These are phyloP conservation scores for Boletus reticuloceps DNA, from an alignment of 768 basidiomycete genomes.

Conservation along the genomic window DNA sequence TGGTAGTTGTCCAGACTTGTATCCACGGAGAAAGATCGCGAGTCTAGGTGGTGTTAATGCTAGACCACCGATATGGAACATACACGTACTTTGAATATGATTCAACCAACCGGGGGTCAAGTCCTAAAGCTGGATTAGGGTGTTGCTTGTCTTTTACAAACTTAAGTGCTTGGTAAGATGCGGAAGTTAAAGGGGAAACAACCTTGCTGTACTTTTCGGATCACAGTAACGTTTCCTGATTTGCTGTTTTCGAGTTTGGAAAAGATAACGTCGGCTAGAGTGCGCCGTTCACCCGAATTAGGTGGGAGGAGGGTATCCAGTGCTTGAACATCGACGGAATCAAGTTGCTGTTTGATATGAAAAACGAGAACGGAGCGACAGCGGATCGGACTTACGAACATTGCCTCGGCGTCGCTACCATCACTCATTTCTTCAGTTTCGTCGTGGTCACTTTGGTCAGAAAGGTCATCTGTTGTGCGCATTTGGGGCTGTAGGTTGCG, in stretches of 20 bases:
- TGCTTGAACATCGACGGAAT: conserved; percentile 83
- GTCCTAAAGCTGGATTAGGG: conserved; percentile 80
- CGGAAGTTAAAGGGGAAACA: neutral
- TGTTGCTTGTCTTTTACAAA: conserved; percentile 43
- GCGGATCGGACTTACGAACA: conserved; percentile 46
- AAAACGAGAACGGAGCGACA: conserved; percentile 2
- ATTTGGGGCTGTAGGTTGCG: conserved; percentile 24
- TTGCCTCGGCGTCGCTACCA: conserved; percentile 50
- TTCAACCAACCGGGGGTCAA: conserved; percentile 91
- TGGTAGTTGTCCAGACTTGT: conserved; percentile 92
- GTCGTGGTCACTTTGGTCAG: conserved; percentile 53
- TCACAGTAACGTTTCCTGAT: conserved; percentile 48
- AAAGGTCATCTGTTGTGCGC: conserved; percentile 45
- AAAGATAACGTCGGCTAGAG: conserved; percentile 96
- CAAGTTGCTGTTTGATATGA: conserved; percentile 64
- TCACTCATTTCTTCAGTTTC: conserved; percentile 16
- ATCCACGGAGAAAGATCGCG: conserved; percentile 78
- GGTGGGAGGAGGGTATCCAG: conserved; percentile 79
- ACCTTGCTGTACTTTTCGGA: conserved; percentile 65
- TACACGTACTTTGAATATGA: conserved; percentile 82
- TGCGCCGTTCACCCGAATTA: conserved; percentile 73
- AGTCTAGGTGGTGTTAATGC: conserved; percentile 50
- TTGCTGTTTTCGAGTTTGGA: conserved; percentile 79
- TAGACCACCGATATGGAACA: neutral
- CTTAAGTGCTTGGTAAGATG: neutral